These are phyloP conservation scores for Claviceps monticola DNA, from an alignment of 2,329 filamentous ascomycete species.

Conservation along the genomic window DNA sequence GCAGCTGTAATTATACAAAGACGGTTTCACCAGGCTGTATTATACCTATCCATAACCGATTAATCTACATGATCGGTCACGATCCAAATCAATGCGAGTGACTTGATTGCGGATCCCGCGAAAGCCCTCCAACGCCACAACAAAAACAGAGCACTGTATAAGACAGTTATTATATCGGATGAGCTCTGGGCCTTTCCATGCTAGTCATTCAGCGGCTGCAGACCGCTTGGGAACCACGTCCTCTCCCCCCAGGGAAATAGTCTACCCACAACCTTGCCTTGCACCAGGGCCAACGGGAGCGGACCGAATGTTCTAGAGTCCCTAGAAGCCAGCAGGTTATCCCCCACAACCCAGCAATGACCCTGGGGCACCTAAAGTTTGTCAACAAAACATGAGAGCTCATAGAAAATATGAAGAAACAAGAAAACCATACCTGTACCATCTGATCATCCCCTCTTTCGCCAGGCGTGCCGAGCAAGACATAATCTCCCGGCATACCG, in stretches of 20 bases:
- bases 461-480: slow-evolving; percentile 49
- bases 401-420: not conserved
- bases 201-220: slow-evolving; percentile 19
- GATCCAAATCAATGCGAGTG: not conserved
- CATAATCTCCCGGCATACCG: slow-evolving; percentile 64
- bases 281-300: slow-evolving; percentile 69
- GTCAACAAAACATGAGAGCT: not conserved
- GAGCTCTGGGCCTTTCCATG: not conserved
- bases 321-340: slow-evolving; percentile 71
- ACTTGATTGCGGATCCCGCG: not conserved
- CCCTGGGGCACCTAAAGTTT: slow-evolving; percentile 67
- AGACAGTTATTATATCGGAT: not conserved
- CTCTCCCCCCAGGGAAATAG: slow-evolving; percentile 37
- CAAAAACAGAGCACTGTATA: not conserved
- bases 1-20: slow-evolving; percentile 22
- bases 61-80: slow-evolving; percentile 2
- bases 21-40: slow-evolving; percentile 12
- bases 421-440: slow-evolving; percentile 42
- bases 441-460: slow-evolving; percentile 33
- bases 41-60: slow-evolving; percentile 6
- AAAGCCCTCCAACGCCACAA: not conserved
- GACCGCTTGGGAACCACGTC: slow-evolving; percentile 32
- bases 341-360: slow-evolving; percentile 82
- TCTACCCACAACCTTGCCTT: slow-evolving; percentile 66
- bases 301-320: slow-evolving; percentile 84